phyloP scores from a whole-genome alignment of 1,284 basidiomycete genomes.

The Boletus sp. region DNA sequence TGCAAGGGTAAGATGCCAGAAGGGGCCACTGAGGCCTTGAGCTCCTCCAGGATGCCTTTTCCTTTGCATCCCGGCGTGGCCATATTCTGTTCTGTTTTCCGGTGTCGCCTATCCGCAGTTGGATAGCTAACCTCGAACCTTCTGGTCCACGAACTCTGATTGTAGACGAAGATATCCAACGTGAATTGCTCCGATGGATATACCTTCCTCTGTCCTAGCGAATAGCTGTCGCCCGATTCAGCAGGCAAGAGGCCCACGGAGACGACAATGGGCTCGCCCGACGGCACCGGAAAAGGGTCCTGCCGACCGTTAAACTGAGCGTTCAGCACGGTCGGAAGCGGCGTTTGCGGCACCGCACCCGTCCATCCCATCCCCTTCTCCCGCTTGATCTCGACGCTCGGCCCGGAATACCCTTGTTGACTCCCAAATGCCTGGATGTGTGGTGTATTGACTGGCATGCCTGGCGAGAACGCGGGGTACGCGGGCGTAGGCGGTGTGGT shows the following conservation, averaged over 20 bases:
- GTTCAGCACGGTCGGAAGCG: constrained; percentile 48
- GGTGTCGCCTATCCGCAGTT: constrained; percentile 41
- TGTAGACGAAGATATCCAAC: constrained; percentile 86
- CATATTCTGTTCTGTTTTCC: constrained; percentile 37
- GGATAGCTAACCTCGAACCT: constrained; percentile 76
- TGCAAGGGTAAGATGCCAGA: constrained; percentile 75
- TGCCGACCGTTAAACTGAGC: constrained; percentile 25
- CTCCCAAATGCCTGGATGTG: constrained; percentile 50
- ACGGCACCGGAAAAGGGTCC: constrained; percentile 31
- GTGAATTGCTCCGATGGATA: constrained; percentile 74
- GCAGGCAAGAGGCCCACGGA: constrained; percentile 61
- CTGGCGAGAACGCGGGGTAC: constrained; percentile 61
- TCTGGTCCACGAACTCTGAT: constrained; percentile 73
- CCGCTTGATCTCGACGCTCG: constrained; percentile 61
- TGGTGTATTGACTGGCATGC: constrained; percentile 46
- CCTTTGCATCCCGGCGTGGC: constrained; percentile 6
- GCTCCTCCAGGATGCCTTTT: constrained; percentile 22
- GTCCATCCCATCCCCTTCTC: constrained; percentile 42
- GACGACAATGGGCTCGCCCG: constrained; percentile 60
- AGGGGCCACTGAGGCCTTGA: constrained; percentile 38
- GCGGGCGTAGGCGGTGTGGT: constrained; percentile 57
- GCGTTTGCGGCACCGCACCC: constrained; percentile 45
- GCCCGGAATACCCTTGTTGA: constrained; percentile 45
- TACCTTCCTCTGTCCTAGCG: constrained; percentile 44
- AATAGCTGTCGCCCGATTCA: constrained; percentile 19